phyloP scores from a whole-genome alignment of 192 early-diverging fungal genomes.

The Entomortierella chlamydospora region DNA sequence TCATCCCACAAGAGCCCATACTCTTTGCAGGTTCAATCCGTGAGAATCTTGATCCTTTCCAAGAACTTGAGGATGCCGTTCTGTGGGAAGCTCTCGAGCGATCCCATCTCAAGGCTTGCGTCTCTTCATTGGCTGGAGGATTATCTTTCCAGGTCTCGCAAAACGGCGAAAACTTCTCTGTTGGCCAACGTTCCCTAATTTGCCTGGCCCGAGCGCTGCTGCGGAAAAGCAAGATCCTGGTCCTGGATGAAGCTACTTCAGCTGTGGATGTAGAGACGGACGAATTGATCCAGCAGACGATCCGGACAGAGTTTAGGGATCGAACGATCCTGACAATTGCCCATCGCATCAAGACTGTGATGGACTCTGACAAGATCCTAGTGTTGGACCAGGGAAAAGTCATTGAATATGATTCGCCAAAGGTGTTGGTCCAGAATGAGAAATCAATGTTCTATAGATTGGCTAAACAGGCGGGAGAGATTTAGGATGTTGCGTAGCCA shows the following conservation, averaged over 20 bases:
- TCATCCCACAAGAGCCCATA: conserved; percentile 83
- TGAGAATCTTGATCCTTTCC: conserved; percentile 69
- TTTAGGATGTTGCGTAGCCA: not conserved
- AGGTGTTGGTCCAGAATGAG: conserved; percentile 62
- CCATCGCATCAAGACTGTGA: conserved; percentile 69
- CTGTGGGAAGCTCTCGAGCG: conserved; percentile 76
- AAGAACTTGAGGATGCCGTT: conserved; percentile 56
- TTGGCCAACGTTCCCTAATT: conserved; percentile 79
- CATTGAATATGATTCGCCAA: conserved; percentile 75
- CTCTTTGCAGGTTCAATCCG: conserved; percentile 71
- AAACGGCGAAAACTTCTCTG: conserved; percentile 84
- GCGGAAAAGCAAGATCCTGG: conserved; percentile 22
- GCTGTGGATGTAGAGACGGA: conserved; percentile 58
- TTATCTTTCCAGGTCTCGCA: conserved; percentile 77
- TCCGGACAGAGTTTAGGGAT: conserved; percentile 53
- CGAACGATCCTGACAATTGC: conserved; percentile 69
- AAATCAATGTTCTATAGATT: conserved; percentile 58
- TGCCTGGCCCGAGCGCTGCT: conserved; percentile 76
- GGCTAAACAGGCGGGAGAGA: conserved; percentile 19
- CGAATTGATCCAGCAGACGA: conserved; percentile 52
- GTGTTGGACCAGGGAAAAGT: conserved; percentile 80
- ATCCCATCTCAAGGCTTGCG: conserved; percentile 70
- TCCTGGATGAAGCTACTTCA: conserved; percentile 56
- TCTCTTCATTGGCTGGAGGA: conserved; percentile 69
- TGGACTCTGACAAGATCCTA: conserved; percentile 80